Percentiles rank a stretch among this genome's conserved stretches.
These are phyloP conservation scores for Stenogyne calaminthoides DNA, from an alignment of 305 asterid genomes.

Conservation along the genomic window DNA sequence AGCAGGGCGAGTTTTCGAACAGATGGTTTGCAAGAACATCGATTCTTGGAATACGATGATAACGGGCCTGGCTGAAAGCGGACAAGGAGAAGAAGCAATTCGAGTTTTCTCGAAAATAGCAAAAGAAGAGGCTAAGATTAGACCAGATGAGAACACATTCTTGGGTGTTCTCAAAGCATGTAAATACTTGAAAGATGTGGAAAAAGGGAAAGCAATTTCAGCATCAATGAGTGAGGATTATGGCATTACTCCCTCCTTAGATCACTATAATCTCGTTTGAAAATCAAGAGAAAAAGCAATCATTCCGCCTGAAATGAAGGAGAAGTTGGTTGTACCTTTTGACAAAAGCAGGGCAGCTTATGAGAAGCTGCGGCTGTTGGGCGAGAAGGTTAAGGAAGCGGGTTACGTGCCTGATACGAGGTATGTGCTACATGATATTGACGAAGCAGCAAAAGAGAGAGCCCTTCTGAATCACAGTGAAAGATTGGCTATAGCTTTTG, in stretches of 20 bases:
- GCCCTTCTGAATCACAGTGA: conserved; percentile 71
- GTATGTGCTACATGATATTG: conserved; percentile 48
- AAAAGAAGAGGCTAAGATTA: background rate
- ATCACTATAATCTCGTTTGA: background rate
- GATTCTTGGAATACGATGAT: conserved; percentile 64
- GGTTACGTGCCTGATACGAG: conserved; percentile 66
- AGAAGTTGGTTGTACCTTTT: conserved; percentile 27
- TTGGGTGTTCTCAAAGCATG: conserved; percentile 53
- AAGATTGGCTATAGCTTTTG: conserved; percentile 65
- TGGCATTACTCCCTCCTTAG: background rate
- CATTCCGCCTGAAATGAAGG: background rate
- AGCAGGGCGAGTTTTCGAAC: conserved; percentile 52
- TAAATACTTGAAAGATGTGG: conserved; percentile 14
- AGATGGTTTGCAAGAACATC: conserved; percentile 46
- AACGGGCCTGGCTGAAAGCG: conserved; percentile 50
- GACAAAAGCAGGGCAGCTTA: conserved; percentile 43
- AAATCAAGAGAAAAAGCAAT: background rate
- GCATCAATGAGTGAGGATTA: conserved; percentile 1
- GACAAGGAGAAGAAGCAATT: conserved; percentile 47
- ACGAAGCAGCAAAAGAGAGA: conserved; percentile 54
- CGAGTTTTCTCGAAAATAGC: conserved; percentile 45
- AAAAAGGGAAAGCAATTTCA: background rate
- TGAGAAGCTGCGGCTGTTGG: conserved; percentile 43
- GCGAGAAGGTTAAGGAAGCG: conserved; percentile 39
- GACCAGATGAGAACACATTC: conserved; percentile 51